Base-by-base conservation (phyloP, 2,329 filamentous ascomycete species). In the Lachnellula arida region DNA sequence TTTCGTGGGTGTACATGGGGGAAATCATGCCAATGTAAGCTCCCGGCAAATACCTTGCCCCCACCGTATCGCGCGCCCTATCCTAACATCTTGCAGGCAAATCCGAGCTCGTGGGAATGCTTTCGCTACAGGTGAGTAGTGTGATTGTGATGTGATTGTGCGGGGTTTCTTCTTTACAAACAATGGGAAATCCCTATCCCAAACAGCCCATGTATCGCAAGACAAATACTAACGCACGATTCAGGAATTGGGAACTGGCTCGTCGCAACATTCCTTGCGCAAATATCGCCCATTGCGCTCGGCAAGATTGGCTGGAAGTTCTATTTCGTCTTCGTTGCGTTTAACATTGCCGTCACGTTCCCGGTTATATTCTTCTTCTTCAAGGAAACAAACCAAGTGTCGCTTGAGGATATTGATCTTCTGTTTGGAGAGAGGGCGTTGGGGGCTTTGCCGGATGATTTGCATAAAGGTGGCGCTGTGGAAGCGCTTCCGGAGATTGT, bases 1-100 rank as follows among this genome's bases (percentile, higher is more conserved):
- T 82, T 6, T 82, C 83, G 0, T 76, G 85, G 39, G 58, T 60
- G 6, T 60, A 58, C 46, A 60, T 60, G 32, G 52, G 37, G 14
- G 58, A 58, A 54, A 37, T 60, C 25, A 35, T 39, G 11, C 28
- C 19, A 11, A 44, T 44, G 42, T 44, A 44, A 12, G 42, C n/a
- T 19, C 65, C 28, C 9, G 3, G 28, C 28, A 32, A 32, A 32
- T 11, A 2, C 19, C 19, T 19, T 19, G 19, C 19, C 17, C 5
- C 9, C 22, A 23, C 12, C 5, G 17, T 81, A 39, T 82, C 80
- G 0, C 84, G 81, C 71, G 78, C 81, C 2, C 80, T 80, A 3
- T 77, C 81, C 65, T 77, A 75, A 0, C 87, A 84, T 82, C 75
- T 87, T 1, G 87, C 88, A 68, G 81, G 71, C 81, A 82, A 60